Base-by-base conservation (phyloP, 441 rosid genomes). In the Croton laevigatus region DNA sequence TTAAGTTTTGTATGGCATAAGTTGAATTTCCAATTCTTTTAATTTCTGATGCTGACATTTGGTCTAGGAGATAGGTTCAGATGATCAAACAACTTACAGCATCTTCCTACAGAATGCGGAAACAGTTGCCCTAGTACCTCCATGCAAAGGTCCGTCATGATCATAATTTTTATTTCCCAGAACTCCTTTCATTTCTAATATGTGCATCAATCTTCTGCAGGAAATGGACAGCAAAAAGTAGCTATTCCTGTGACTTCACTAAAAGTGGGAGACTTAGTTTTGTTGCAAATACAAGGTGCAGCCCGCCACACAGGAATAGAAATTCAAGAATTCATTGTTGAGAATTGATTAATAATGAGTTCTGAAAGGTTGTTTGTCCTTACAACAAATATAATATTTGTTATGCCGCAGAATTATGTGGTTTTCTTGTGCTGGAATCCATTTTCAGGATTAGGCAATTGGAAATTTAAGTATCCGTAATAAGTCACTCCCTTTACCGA, bases 271-370 rank as follows among this genome's bases (percentile, higher is more conserved):
- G 88, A 91, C 69, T 87, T 82, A 68, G 76, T 89, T 66, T 65
- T 88, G 76, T 75, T 91, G 75, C 83, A 87, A 73, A 59, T 83
- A 48, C 96, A 89, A 63, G 96, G 98, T 34, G 91, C 85, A 0
- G 98, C 91, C 22, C 91, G 96, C 6, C 98, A 93, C 62, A 91
- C 96, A 0, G 97, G 98, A 58, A 88, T 93, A 36, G 93, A 91
- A 79, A 88, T 93, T 70, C 82, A 86, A 62, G 98, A 91, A 75
- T 91, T 93, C 80, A 84, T 93, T 7, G 87, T 91, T 0, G 97
- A 91, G 82, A 86, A 82, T 45, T 93, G 86, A 93, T 53, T 55
- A 69, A 67, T n/a, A 58, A 4, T 84, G 89, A 8, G 91, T 94
- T 71, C 42, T 38, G 8, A 3, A 6, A 1, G 8, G 42, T 38